Evolutionary conservation across 345 rosid genomes (phyloP).

Genomic region (Trapa bicornis): DNA sequence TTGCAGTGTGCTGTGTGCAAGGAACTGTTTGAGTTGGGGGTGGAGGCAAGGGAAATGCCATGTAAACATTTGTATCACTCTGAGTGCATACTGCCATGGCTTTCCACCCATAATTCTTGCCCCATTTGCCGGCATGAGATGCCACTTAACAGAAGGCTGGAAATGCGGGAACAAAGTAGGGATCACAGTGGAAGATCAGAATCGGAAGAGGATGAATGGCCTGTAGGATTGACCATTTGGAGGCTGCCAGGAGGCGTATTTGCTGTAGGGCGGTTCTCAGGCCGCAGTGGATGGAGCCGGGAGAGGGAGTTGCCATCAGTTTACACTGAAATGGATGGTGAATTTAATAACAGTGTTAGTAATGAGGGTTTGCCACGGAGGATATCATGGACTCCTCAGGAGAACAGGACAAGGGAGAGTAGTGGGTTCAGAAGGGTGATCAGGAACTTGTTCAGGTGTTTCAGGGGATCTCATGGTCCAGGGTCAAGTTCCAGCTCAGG

Average conservation of each 20-base stretch:
- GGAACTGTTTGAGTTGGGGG: constrained; percentile 34
- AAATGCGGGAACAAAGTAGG: constrained; percentile 2
- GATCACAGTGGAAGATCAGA: constrained; percentile 8
- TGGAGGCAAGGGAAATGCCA: constrained; percentile 53
- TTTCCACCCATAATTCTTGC: constrained; percentile 39
- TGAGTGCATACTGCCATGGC: constrained; percentile 53
- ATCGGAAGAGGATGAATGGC: constrained; percentile 18
- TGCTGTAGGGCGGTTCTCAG: constrained; percentile 47
- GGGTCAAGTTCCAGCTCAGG: background rate
- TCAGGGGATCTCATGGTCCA: background rate
- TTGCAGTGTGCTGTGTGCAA: constrained; percentile 47
- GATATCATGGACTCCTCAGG: constrained; percentile 34
- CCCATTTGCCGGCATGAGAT: constrained; percentile 48
- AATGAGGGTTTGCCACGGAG: constrained; percentile 26
- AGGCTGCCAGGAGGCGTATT: constrained; percentile 53
- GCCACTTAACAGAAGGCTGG: constrained; percentile 15
- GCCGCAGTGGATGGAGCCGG: constrained; percentile 31
- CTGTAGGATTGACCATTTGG: constrained; percentile 48
- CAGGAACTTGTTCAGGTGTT: constrained; percentile 17
- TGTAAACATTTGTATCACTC: constrained; percentile 50
- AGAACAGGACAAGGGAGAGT: constrained; percentile 35
- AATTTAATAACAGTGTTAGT: constrained; percentile 18
- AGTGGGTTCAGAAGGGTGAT: constrained; percentile 33
- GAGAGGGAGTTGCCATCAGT: constrained; percentile 44
- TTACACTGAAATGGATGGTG: constrained; percentile 53